Conservation (phyloP, 768 basidiomycete species). For the Hericium erinaceus region DNA sequence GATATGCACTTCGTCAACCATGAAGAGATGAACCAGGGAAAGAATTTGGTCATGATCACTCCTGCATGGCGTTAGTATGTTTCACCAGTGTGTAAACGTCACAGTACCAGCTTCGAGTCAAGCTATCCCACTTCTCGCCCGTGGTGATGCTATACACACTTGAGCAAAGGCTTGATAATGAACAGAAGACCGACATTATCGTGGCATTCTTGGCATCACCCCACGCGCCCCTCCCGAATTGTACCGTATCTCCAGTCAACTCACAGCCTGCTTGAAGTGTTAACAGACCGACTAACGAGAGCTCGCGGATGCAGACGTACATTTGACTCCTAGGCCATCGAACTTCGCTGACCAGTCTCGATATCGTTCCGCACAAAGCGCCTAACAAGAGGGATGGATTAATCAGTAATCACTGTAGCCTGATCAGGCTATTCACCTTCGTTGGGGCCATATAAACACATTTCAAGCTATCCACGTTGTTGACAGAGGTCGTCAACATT, state of each 20-base stretch:
- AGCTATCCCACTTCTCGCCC: constrained; percentile 93
- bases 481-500: constrained; percentile 41
- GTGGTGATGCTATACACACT: too few relatives aligned
- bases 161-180: not conserved
- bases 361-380: constrained; percentile 77
- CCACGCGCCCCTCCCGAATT: constrained; percentile 56
- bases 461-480: constrained; percentile 34
- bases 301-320: constrained; percentile 31
- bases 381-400: constrained; percentile 33
- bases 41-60: constrained; percentile 56
- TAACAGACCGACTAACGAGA: not conserved
- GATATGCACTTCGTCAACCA: constrained; percentile 94
- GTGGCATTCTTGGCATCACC: constrained; percentile 66
- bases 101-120: constrained; percentile 75
- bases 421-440: constrained; percentile 40
- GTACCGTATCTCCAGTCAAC: constrained; percentile 84
- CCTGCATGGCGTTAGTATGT: constrained; percentile 20
- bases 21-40: constrained; percentile 65
- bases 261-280: constrained; percentile 54
- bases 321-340: constrained; percentile 62
- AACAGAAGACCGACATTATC: constrained; percentile 54
- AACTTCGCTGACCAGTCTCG: constrained; percentile 84
- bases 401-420: not conserved
- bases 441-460: constrained; percentile 92
- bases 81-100: too few relatives aligned